phyloP scores from a whole-genome alignment of 305 asterid genomes.

The Petunia hybrid region DNA sequence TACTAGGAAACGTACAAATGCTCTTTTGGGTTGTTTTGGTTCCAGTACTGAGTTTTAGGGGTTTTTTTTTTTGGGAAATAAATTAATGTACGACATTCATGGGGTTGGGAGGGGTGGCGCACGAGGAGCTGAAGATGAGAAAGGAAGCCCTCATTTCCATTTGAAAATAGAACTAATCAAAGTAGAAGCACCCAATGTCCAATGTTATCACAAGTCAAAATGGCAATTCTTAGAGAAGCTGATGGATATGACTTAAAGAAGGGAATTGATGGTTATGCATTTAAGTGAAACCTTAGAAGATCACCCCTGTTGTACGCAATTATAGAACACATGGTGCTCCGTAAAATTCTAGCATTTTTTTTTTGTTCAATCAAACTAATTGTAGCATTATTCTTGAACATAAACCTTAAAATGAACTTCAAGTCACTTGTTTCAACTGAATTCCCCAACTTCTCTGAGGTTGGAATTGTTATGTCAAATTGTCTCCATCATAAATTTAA shows the following conservation, averaged over 20 bases:
- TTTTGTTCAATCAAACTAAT: neutral
- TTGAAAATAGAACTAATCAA: neutral
- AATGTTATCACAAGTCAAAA: neutral
- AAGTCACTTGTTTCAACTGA: no score
- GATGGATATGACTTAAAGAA: conserved; percentile 16
- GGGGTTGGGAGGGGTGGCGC: neutral
- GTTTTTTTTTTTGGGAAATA: neutral
- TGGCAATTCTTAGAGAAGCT: neutral
- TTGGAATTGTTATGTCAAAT: no score
- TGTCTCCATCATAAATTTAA: no score
- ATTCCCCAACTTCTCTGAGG: no score
- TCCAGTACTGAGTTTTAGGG: neutral
- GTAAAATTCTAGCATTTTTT: neutral
- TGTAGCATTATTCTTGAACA: no score
- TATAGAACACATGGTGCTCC: neutral
- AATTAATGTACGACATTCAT: neutral
- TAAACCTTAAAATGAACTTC: no score
- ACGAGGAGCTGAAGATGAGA: neutral
- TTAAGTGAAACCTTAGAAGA: conserved; percentile 18
- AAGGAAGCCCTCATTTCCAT: neutral
- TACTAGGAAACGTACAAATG: neutral
- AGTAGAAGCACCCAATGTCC: neutral
- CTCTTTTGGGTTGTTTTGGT: neutral
- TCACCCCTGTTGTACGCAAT: neutral
- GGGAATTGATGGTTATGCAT: conserved; percentile 9